Conservation (phyloP, 2,329 filamentous ascomycete genomes). For the Hypoxylon sp. region DNA sequence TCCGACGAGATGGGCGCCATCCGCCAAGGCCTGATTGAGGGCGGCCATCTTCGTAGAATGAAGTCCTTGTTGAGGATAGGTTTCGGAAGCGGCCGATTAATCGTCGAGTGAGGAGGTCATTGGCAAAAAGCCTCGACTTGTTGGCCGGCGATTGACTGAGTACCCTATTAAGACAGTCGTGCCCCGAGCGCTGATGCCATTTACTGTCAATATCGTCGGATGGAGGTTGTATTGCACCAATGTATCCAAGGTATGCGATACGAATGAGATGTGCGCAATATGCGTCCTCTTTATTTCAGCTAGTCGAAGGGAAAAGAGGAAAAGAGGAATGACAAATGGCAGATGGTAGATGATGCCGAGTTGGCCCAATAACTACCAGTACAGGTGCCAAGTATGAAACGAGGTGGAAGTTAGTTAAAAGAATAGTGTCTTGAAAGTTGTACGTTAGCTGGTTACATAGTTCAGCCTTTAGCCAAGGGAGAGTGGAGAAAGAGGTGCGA, state of each 20-base stretch:
- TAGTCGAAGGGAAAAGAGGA: conserved; percentile 14
- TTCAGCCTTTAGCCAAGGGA: conserved; percentile 36
- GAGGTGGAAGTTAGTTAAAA: conserved; percentile 36
- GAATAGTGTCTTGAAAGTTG: conserved; percentile 35
- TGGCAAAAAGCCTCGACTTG: conserved; percentile 39
- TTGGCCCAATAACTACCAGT: conserved; percentile 17
- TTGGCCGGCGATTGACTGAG: conserved; percentile 28
- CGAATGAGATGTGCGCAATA: conserved; percentile 13
- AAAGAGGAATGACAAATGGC: conserved; percentile 11
- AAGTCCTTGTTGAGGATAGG: conserved; percentile 10
- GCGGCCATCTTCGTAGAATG: conserved; percentile 54
- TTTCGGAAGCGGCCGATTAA: conserved; percentile 35
- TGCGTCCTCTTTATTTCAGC: conserved; percentile 18
- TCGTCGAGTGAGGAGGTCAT: conserved; percentile 39
- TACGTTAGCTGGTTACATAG: conserved; percentile 23
- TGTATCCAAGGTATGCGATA: conserved; percentile 1
- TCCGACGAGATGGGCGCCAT: conserved; percentile 57
- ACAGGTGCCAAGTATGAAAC: conserved; percentile 29
- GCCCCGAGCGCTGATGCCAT: conserved; percentile 42
- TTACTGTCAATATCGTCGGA: conserved; percentile 32
- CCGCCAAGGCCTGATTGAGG: conserved; percentile 57
- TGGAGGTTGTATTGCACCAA: conserved; percentile 15
- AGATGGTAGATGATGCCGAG: conserved; percentile 29
- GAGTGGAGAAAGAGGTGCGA: conserved; percentile 44
- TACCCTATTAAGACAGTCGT: conserved; percentile 36